Base-by-base conservation (phyloP, 306 rosid genomes). In the Trifolium repens region DNA sequence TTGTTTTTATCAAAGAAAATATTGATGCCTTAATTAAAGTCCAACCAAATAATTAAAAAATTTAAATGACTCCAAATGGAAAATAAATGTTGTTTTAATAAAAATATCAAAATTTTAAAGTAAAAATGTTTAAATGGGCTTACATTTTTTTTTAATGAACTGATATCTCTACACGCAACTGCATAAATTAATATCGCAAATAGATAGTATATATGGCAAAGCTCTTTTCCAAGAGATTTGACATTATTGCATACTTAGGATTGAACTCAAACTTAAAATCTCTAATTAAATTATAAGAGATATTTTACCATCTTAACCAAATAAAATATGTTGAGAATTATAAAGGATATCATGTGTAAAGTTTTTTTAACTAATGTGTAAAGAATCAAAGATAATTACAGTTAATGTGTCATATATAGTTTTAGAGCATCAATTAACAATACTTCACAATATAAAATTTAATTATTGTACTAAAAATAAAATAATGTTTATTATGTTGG, bases 1-100 rank as follows among this genome's bases (percentile, higher is more conserved):
- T 82, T 82, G 82, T 73, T 78, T 30, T 73, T 67, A 67, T 52
- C 49, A 22, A 32, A 42, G 69, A n/a, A 53, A 72, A 15, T 24
- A n/a, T 53, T 24, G 79, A 82, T 82, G 78, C 73, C 53, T 22
- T 6, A 67, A 17, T 17, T 6, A 67, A 67, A 60, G 80, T 78
- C 77, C 42, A 67, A 30, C 19, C 54, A 82, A 68, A 82, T 15
- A 24, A 13, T 46, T 13, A 13, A 72, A 72, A 81, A 65, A 34
- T 11, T 44, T 12, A 44, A 72, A 81, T 57, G 44, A 43, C 46
- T 35, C 39, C 74, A 81, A 71, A 65, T 77, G 78, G 73, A 39
- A 39, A 54, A 14, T 43, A 54, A 32, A 11, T 14, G 4, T 1
- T 39, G 49, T 42, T 62, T 46, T 30, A 60, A 69, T 40, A 13